phyloP scores from a whole-genome alignment of 768 basidiomycete genomes.

The Boletus subcaerulescens region DNA sequence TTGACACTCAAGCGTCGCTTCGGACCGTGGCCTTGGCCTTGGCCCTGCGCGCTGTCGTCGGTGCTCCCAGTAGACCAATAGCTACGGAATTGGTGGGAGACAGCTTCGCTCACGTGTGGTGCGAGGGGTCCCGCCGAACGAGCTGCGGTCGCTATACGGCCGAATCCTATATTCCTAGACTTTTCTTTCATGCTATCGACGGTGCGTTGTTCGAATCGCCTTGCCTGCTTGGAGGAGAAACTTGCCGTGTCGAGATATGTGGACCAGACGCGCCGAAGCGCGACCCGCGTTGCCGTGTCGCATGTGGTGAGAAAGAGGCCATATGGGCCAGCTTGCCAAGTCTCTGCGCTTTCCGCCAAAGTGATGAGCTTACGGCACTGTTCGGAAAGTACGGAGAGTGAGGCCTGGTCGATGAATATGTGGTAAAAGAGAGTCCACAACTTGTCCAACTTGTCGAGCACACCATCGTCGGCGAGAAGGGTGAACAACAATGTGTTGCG shows the following conservation, averaged over 20 bases:
- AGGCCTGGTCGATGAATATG: conserved; percentile 17
- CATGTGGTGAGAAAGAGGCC: conserved; percentile 22
- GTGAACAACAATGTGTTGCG: conserved; percentile 28
- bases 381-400: conserved; percentile 16
- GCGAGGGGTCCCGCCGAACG: conserved; percentile 30
- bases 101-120: not conserved
- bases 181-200: conserved; percentile 9
- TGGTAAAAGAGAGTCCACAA: conserved; percentile 31
- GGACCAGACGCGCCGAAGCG: conserved; percentile 20
- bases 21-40: not conserved
- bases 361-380: conserved; percentile 29
- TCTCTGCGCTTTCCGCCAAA: conserved; percentile 12
- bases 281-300: conserved; percentile 16
- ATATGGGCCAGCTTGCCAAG: conserved; percentile 27
- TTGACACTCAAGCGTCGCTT: conserved; percentile 13
- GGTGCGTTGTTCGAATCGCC: conserved; percentile 11
- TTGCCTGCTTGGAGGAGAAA: conserved; percentile 3
- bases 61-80: conserved; percentile 26
- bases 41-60: not conserved
- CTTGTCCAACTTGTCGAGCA: conserved; percentile 3
- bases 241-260: conserved; percentile 12
- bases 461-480: conserved; percentile 21
- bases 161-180: not conserved
- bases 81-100: conserved; percentile 14
- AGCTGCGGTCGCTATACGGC: conserved; percentile 2